Evolutionary conservation across 495 filamentous ascomycete species (phyloP).

Genomic region (Tricharina praecox): DNA sequence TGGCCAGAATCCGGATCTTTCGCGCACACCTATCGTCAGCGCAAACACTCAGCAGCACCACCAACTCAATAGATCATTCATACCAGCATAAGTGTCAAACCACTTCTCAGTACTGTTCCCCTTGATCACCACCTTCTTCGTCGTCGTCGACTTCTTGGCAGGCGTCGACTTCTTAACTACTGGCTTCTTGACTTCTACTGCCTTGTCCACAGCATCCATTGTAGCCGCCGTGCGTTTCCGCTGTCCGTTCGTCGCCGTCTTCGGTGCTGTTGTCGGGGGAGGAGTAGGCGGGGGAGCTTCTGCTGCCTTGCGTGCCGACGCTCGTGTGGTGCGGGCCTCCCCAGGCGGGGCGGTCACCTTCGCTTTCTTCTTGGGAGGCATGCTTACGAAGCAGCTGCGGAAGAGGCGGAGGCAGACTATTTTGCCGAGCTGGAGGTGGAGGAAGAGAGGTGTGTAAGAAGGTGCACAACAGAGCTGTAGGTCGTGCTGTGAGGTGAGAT

Average conservation of each 20-base stretch:
- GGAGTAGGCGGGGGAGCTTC: background rate
- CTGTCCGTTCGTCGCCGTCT: conserved; percentile 3
- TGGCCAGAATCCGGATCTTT: background rate
- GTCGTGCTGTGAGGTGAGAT: too few relatives aligned
- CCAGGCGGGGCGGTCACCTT: background rate
- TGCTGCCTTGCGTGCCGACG: too few relatives aligned
- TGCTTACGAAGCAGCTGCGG: conserved; percentile 1
- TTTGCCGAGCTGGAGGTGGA: too few relatives aligned
- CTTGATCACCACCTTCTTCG: background rate
- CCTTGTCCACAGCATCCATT: background rate
- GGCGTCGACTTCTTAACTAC: background rate
- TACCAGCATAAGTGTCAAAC: background rate
- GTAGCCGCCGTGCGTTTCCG: background rate
- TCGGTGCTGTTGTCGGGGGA: background rate
- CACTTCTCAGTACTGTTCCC: conserved; percentile 4
- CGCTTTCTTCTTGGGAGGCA: conserved; percentile 22
- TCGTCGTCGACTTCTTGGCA: background rate
- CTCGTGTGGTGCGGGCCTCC: background rate
- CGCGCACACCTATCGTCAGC: too few relatives aligned
- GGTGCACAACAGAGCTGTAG: too few relatives aligned
- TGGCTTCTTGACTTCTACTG: background rate
- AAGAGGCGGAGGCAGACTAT: background rate
- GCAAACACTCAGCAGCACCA: background rate
- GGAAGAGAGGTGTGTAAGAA: too few relatives aligned
- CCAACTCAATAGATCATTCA: conserved; percentile 10